Conservation (phyloP, 768 basidiomycete genomes). For the Tephrocybe sp. region DNA sequence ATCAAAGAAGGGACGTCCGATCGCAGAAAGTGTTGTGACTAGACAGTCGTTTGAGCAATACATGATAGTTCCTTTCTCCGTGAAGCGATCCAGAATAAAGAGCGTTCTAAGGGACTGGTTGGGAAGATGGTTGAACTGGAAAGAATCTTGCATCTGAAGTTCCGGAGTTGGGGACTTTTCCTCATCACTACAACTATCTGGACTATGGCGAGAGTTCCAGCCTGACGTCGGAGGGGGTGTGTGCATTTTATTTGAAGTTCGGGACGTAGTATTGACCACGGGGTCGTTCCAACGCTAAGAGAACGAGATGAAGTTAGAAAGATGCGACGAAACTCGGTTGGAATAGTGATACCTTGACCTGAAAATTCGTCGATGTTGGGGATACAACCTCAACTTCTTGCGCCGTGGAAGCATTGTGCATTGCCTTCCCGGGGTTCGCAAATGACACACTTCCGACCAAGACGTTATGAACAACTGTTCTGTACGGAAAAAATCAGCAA, state of each 20-base stretch:
- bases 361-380: conserved; percentile 50
- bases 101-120: conserved; percentile 72
- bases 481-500: conserved; percentile 20
- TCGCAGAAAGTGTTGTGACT: conserved; percentile 52
- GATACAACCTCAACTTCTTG: conserved; percentile 78
- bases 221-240: conserved; percentile 29
- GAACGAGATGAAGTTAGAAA: not conserved
- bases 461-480: conserved; percentile 73
- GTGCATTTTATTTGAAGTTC: conserved; percentile 29
- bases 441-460: conserved; percentile 78
- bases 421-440: conserved; percentile 70
- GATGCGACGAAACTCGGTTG: conserved; percentile 1
- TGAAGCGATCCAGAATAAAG: conserved; percentile 81
- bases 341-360: conserved; percentile 45
- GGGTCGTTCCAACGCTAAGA: conserved; percentile 69
- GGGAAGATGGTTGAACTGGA: conserved; percentile 62
- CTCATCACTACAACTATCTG: conserved; percentile 15
- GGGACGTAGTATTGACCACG: conserved; percentile 57
- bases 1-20: conserved; percentile 72
- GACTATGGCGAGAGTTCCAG: conserved; percentile 20
- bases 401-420: conserved; percentile 80
- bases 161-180: conserved; percentile 18
- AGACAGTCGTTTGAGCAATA: conserved; percentile 77
- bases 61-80: conserved; percentile 56
- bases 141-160: conserved; percentile 21